These are phyloP conservation scores for Drechslerella stenobrocha DNA, from an alignment of 2,329 filamentous ascomycete species.

Conservation along the genomic window DNA sequence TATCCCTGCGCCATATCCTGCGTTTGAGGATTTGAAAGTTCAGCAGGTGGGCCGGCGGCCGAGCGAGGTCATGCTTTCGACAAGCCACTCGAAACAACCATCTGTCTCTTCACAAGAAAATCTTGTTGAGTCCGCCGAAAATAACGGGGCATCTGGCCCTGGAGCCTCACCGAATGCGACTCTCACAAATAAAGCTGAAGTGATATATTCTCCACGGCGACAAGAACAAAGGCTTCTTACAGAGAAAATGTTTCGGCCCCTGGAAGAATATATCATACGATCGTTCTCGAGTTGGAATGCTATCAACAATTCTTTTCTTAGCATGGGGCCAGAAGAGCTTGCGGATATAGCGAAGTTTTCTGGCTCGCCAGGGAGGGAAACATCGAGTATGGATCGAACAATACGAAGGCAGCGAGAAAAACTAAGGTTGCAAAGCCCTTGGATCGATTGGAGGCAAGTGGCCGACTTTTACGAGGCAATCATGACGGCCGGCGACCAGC, in stretches of 20 bases:
- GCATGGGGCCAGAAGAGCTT: constrained; percentile 29
- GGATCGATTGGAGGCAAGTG: constrained; percentile 72
- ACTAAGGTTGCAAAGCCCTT: constrained; percentile 55
- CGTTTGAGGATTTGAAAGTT: constrained; percentile 58
- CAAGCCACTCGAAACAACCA: constrained; percentile 22
- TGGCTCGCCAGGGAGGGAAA: constrained; percentile 51
- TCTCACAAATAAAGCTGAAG: constrained; percentile 26
- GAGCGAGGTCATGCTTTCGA: constrained; percentile 23
- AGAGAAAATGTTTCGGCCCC: constrained; percentile 63
- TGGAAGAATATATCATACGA: constrained; percentile 75
- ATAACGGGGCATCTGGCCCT: constrained; percentile 45
- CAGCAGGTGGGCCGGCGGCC: constrained; percentile 54
- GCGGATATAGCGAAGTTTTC: constrained; percentile 51
- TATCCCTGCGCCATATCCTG: constrained; percentile 32
- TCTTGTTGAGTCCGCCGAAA: constrained; percentile 33
- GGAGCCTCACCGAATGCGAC: constrained; percentile 6
- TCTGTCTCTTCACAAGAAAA: constrained; percentile 47
- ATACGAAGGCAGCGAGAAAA: constrained; percentile 53
- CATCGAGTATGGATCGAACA: constrained; percentile 39
- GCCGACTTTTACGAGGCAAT: constrained; percentile 74
- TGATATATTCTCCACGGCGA: constrained; percentile 59
- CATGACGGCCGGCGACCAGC: constrained; percentile 62
- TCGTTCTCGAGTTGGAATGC: constrained; percentile 71
- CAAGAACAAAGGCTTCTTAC: constrained; percentile 56
- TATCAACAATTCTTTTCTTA: constrained; percentile 70